Evolutionary conservation across 2,329 filamentous ascomycete genomes (phyloP).

Genomic region (Penicillium digitatum): DNA sequence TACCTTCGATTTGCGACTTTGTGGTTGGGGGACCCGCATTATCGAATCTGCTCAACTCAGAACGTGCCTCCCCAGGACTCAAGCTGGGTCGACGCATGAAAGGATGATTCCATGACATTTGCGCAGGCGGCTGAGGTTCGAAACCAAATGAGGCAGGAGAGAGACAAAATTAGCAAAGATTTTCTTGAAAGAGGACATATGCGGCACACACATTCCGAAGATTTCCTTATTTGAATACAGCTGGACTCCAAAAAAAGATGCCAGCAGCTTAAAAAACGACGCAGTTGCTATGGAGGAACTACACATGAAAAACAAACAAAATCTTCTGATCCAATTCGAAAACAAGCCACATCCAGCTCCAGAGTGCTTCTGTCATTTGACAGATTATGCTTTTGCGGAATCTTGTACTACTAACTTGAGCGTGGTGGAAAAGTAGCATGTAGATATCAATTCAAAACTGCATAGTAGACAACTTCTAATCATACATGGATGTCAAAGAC

Average conservation of each 20-base stretch:
- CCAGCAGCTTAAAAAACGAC: background rate
- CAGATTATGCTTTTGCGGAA: no score
- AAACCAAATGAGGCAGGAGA: background rate
- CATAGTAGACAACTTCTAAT: background rate
- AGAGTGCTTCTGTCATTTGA: no score
- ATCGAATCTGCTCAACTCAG: constrained; percentile 14
- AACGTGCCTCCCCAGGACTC: constrained; percentile 20
- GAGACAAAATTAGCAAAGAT: background rate
- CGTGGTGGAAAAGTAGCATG: no score
- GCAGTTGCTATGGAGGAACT: background rate
- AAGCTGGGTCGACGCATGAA: constrained; percentile 2
- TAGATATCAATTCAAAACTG: no score
- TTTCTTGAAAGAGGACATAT: background rate
- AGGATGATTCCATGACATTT: background rate
- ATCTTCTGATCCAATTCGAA: no score
- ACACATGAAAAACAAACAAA: no score
- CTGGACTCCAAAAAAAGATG: background rate
- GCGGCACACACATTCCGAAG: background rate
- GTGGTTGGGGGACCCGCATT: constrained; percentile 18
- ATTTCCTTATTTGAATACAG: background rate
- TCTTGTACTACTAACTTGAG: no score
- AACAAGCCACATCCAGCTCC: no score
- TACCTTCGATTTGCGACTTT: constrained; percentile 16
- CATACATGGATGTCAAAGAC: background rate
- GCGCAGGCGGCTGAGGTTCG: background rate